Conservation (phyloP, 768 basidiomycete species). For the Dentipellis fragilis region DNA sequence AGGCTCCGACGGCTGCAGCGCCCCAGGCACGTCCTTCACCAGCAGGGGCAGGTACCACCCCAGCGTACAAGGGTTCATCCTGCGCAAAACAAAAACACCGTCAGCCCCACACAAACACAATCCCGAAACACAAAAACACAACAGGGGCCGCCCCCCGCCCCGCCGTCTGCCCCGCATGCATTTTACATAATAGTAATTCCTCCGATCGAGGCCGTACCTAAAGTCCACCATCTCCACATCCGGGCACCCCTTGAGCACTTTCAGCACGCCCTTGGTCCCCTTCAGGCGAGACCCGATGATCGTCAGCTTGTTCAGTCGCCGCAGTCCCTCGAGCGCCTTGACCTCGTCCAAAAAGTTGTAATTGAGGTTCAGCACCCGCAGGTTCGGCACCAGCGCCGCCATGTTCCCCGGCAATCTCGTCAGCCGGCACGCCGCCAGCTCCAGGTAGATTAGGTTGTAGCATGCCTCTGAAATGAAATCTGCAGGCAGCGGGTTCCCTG, state of each 20-base stretch:
- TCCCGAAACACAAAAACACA: background rate
- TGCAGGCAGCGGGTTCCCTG: conserved; percentile 62
- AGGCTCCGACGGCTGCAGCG: conserved; percentile 49
- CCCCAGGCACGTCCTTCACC: conserved; percentile 57
- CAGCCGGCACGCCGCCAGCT: conserved; percentile 81
- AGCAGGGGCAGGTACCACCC: conserved; percentile 92
- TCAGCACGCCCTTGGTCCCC: conserved; percentile 64
- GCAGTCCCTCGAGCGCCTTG: conserved; percentile 56
- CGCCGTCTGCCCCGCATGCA: background rate
- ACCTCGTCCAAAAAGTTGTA: conserved; percentile 89
- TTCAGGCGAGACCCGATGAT: conserved; percentile 77
- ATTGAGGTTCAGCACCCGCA: conserved; percentile 89
- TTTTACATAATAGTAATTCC: background rate
- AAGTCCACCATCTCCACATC: conserved; percentile 88
- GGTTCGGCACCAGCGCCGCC: conserved; percentile 61
- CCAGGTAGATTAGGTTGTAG: conserved; percentile 87
- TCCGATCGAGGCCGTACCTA: conserved; percentile 42
- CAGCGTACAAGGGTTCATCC: conserved; percentile 96
- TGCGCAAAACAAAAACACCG: conserved; percentile 14
- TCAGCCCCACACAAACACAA: background rate
- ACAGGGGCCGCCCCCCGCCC: background rate
- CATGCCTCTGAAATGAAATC: conserved; percentile 63
- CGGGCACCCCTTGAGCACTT: conserved; percentile 57
- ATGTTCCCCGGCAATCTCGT: conserved; percentile 63
- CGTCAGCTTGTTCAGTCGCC: conserved; percentile 71